phyloP scores from a whole-genome alignment of 441 rosid genomes.

The Pelargonium australe region DNA sequence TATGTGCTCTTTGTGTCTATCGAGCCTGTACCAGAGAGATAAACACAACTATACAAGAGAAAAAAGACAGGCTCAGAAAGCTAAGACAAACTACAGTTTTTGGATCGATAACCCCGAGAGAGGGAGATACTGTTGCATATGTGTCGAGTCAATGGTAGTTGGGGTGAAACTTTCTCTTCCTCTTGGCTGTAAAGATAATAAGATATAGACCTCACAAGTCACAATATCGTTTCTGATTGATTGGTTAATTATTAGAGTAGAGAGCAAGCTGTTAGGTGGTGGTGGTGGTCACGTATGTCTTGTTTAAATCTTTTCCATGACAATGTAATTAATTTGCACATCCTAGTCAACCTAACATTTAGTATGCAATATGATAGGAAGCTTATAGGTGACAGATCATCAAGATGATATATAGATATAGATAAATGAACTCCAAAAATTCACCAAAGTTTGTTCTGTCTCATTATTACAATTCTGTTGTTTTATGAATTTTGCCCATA shows the following conservation, averaged over 20 bases:
- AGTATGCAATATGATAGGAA: too few relatives aligned
- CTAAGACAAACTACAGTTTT: conserved; percentile 4
- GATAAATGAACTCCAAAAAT: background rate
- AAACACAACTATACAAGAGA: background rate
- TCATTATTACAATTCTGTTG: background rate
- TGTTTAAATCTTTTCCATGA: conserved; percentile 19
- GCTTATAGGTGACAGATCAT: background rate
- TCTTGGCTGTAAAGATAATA: background rate
- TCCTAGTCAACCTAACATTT: conserved; percentile 17
- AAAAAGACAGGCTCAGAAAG: background rate
- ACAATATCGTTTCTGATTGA: conserved; percentile 18
- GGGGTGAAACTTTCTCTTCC: background rate
- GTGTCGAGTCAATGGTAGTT: background rate
- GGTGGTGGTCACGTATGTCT: conserved; percentile 39
- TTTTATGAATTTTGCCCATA: background rate
- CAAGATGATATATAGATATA: background rate
- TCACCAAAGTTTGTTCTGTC: background rate
- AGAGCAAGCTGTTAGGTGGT: conserved; percentile 22
- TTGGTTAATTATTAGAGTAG: conserved; percentile 21
- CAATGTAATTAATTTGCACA: conserved; percentile 13
- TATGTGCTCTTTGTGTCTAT: conserved; percentile 22
- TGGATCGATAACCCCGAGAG: conserved; percentile 26
- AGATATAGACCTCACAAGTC: conserved; percentile 34
- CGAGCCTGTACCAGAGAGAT: background rate
- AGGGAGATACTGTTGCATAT: background rate